Evolutionary conservation across 306 rosid species (phyloP), one percentile per base, ranked within the genome.

Genomic region (Nissolia schottii): DNA sequence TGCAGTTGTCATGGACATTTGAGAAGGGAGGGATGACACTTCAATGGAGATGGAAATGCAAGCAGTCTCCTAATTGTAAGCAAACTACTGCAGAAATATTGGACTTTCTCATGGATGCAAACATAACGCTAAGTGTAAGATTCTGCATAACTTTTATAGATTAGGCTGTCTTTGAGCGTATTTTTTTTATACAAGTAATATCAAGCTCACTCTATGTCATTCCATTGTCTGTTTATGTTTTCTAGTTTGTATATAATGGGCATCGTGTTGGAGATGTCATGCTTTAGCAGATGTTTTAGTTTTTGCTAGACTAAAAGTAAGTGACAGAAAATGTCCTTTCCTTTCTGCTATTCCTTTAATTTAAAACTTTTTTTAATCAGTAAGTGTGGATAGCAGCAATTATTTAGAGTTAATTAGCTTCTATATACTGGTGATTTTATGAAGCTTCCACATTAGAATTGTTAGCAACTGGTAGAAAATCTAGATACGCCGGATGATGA

Each of bases 31-130:
- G 91, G 66, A 87, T 91, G 28, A 89, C 85, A 37, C 82, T 91
- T 24, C 85, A 87, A 32, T 91, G 97, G 97, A 82, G 99, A 77
- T 91, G 95, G 99, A 89, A 89, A 74, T 89, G 94, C 80, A 68
- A 79, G 75, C 89, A 64, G 6, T 79, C 95, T n/a, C 76, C 85
- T 29, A 69, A 87, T 64, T 74, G 80, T 75, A 89, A 85, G 83
- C 77, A 89, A 68, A 87, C 80, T 22, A 91, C 94, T 0, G 81
- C 84, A 11, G 85, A 77, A 24, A 82, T 89, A 72, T 78, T 94
- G 91, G 89, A 86, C 83, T 91, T 91, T 82, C 95, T 91, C 71
- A 85, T 87, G 96, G 88, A 84, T 67, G 87, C 97, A 46, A 91
- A 94, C 85, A 81, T 84, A 77, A 84, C 82, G 70, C 86, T 94